phyloP scores from a whole-genome alignment of 1,284 basidiomycete genomes.

The Microbotryum lychnidis-dioicae region DNA sequence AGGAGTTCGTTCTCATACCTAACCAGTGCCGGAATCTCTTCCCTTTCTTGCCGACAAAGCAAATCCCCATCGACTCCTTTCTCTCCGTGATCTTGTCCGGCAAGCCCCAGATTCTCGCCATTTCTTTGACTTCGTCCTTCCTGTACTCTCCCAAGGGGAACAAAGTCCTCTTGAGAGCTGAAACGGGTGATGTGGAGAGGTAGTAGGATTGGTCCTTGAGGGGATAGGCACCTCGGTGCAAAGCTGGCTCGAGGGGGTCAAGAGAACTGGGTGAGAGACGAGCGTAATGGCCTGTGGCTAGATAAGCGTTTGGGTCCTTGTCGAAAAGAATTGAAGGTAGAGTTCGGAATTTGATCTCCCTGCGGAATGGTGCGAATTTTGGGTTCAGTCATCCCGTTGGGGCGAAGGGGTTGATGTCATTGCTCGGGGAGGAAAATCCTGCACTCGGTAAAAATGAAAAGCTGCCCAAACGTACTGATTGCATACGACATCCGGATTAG shows the following conservation, averaged over 20 bases:
- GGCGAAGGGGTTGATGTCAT: too few species aligned
- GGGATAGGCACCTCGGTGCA: slow-evolving; percentile 57
- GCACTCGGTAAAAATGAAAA: slow-evolving; percentile 2
- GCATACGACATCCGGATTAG: slow-evolving; percentile 91
- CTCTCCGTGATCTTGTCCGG: slow-evolving; percentile 60
- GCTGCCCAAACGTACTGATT: slow-evolving; percentile 54
- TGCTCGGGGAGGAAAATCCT: too few species aligned
- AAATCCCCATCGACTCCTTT: slow-evolving; percentile 91
- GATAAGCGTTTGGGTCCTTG: slow-evolving; percentile 11
- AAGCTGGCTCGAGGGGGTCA: slow-evolving; percentile 48
- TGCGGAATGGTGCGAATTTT: background rate
- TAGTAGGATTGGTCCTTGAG: slow-evolving; percentile 93
- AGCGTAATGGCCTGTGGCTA: slow-evolving; percentile 74
- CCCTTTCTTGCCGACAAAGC: slow-evolving; percentile 76
- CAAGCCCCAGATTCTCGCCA: slow-evolving; percentile 61
- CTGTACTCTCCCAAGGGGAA: slow-evolving; percentile 66
- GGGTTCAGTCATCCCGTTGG: too few species aligned
- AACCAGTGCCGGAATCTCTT: slow-evolving; percentile 55
- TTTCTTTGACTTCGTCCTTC: slow-evolving; percentile 64
- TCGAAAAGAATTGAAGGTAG: slow-evolving; percentile 57
- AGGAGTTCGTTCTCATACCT: background rate
- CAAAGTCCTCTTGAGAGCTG: slow-evolving; percentile 56
- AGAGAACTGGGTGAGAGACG: slow-evolving; percentile 37
- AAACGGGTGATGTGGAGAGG: slow-evolving; percentile 65
- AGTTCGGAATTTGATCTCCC: slow-evolving; percentile 87